These are phyloP conservation scores for Cystoderma amianthinum DNA, from an alignment of 768 basidiomycete genomes.

Conservation along the genomic window DNA sequence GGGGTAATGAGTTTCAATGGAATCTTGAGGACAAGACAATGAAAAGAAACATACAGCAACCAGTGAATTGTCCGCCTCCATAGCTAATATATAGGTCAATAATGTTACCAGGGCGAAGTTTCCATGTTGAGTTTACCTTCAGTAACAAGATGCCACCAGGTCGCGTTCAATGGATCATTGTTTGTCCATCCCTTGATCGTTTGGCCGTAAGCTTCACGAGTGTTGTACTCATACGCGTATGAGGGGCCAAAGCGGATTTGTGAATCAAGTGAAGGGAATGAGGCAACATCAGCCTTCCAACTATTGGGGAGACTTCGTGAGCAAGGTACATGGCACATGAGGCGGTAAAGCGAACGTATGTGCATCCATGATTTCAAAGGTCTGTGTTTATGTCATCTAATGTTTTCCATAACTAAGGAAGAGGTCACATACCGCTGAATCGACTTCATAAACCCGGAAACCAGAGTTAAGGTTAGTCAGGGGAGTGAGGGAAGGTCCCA, in stretches of 20 bases:
- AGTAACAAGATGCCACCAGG: slow-evolving; percentile 79
- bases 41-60: slow-evolving; percentile 38
- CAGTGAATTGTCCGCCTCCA: slow-evolving; percentile 49
- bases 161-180: slow-evolving; percentile 69
- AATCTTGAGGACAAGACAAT: background rate
- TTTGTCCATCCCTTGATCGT: slow-evolving; percentile 51
- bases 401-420: background rate
- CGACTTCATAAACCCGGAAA: slow-evolving; percentile 68
- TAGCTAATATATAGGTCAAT: slow-evolving; percentile 29
- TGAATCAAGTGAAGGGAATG: slow-evolving; percentile 49
- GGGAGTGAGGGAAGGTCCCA: slow-evolving; percentile 66
- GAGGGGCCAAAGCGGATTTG: slow-evolving; percentile 55
- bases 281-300: slow-evolving; percentile 57
- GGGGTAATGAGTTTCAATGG: background rate
- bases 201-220: slow-evolving; percentile 59
- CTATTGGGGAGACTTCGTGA: slow-evolving; percentile 24
- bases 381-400: slow-evolving; percentile 27
- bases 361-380: slow-evolving; percentile 73
- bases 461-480: slow-evolving; percentile 68
- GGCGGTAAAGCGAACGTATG: slow-evolving; percentile 50
- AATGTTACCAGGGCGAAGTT: background rate
- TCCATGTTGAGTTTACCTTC: slow-evolving; percentile 34
- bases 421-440: slow-evolving; percentile 47
- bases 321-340: background rate
- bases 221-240: slow-evolving; percentile 61